Evolutionary conservation across 164 flowering plant species (phyloP), one percentile per base, ranked within the genome.

Genomic region (Stephania yunnanensis): DNA sequence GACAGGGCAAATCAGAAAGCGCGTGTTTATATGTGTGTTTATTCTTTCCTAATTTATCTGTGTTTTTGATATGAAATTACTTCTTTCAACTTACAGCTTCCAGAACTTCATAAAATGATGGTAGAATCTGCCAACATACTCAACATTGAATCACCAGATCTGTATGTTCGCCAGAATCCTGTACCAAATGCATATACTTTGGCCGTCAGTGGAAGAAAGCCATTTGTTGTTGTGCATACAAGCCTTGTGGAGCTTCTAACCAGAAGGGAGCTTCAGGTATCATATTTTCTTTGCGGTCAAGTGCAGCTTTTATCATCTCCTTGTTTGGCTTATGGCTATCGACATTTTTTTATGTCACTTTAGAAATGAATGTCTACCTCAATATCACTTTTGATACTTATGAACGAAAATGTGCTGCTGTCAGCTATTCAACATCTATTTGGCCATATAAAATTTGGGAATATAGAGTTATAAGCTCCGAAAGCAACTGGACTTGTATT

Each of bases 211-310:
- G 97, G 97, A 70, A 93, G 90, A 86, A 93, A 88, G 82, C 99
- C 99, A 42, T 95, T 93, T 86, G 86, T 95, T 77, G 99, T 95
- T 75, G 87, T 95, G 78, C 97, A 95, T 76, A 93, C 99, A 46
- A 90, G 97, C 84, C 91, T 93, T 66, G 90, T 95, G 81, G 99
- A 95, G 87, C 99, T 95, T 81, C 81, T 95, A 74, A 89, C 97
- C 11, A 84, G 87, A 80, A 87, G 82, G 66, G 99, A 93, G 81
- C 80, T 95, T 82, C 99, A 95, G 99, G 97, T 95, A 31, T 71
- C 74, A 65, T 78, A 68, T 65, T 82, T 48, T 48, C 20, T 75
- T 48, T 17, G 73, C 63, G 46, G 13, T 53, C 5, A 58, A n/a
- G 46, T 53, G 19, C 44, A 71, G 15, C 36, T 74, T 17, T 63